Evolutionary conservation across 495 filamentous ascomycete genomes (phyloP).

Genomic region (Wilcoxina mikolae): DNA sequence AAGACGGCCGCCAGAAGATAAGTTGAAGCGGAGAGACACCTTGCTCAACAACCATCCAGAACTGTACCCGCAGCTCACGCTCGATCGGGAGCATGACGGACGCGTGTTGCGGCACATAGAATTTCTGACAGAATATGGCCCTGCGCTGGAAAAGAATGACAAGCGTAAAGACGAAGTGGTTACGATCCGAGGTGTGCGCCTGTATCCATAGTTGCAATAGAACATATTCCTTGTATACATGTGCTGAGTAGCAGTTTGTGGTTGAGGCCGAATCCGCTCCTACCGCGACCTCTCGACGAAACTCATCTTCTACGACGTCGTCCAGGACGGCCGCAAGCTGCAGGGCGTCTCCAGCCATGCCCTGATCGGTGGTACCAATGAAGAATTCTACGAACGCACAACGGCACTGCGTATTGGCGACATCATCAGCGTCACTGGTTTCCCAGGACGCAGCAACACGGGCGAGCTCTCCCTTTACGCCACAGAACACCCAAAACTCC

Average conservation of each 20-base stretch:
- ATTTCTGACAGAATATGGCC: background rate
- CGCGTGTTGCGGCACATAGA: background rate
- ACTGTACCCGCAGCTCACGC: background rate
- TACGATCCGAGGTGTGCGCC: slow-evolving; percentile 27
- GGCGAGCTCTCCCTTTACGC: slow-evolving; percentile 69
- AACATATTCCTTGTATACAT: background rate
- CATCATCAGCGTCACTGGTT: slow-evolving; percentile 57
- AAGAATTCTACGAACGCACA: slow-evolving; percentile 45
- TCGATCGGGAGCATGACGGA: background rate
- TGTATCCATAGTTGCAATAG: slow-evolving; percentile 15
- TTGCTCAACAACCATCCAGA: too few relatives aligned
- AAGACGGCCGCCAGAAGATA: background rate
- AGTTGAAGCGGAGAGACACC: background rate
- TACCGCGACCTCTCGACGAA: slow-evolving; percentile 37
- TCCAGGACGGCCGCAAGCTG: slow-evolving; percentile 50
- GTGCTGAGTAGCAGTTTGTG: background rate
- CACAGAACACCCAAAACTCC: slow-evolving; percentile 47
- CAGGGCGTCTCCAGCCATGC: slow-evolving; percentile 59
- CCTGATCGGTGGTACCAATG: slow-evolving; percentile 35
- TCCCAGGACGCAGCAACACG: slow-evolving; percentile 50
- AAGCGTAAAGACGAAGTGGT: background rate
- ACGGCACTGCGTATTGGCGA: slow-evolving; percentile 55
- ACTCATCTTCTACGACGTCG: slow-evolving; percentile 71
- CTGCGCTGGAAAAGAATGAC: background rate
- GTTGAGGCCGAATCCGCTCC: slow-evolving; percentile 47